Percentiles rank a stretch among this genome's conserved stretches.
Evolutionary conservation across 2,329 filamentous ascomycete genomes (phyloP).

Genomic region (Pyrenochaeta sp.): DNA sequence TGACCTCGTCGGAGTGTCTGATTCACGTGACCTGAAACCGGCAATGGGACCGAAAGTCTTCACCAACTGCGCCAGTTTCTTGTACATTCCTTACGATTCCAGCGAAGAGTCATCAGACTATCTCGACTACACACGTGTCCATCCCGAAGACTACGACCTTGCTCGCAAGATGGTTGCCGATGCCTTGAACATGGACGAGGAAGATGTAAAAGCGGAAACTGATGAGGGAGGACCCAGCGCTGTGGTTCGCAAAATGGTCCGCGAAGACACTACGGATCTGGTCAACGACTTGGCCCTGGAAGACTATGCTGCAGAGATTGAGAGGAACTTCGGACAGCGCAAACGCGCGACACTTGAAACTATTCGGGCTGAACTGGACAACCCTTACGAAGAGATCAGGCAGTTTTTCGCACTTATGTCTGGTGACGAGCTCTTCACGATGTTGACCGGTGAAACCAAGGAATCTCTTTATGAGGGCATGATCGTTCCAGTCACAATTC

Average conservation of each 20-base stretch:
- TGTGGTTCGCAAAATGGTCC: constrained; percentile 93
- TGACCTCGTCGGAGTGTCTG: constrained; percentile 87
- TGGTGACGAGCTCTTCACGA: constrained; percentile 87
- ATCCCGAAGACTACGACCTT: constrained; percentile 97
- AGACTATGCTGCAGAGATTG: constrained; percentile 94
- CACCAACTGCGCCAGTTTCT: constrained; percentile 96
- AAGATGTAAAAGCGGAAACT: constrained; percentile 94
- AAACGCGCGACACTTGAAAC: constrained; percentile 97
- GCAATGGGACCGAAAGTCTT: constrained; percentile 86
- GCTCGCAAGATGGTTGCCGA: constrained; percentile 98
- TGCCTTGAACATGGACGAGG: constrained; percentile 93
- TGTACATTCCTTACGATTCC: constrained; percentile 89
- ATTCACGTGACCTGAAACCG: constrained; percentile 54
- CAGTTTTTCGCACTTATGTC: constrained; percentile 76
- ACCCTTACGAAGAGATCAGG: constrained; percentile 92
- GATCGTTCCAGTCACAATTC: constrained; percentile 89
- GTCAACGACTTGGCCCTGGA: constrained; percentile 96
- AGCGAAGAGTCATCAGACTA: constrained; percentile 85
- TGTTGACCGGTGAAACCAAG: constrained; percentile 92
- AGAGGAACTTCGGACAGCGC: constrained; percentile 89
- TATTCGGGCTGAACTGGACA: constrained; percentile 90
- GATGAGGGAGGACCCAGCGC: constrained; percentile 90
- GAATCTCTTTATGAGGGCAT: constrained; percentile 87
- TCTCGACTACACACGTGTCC: constrained; percentile 94
- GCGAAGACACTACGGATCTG: constrained; percentile 90